Base-by-base conservation (phyloP, 2,329 filamentous ascomycete genomes). In the Stachybotrys chartarum region DNA sequence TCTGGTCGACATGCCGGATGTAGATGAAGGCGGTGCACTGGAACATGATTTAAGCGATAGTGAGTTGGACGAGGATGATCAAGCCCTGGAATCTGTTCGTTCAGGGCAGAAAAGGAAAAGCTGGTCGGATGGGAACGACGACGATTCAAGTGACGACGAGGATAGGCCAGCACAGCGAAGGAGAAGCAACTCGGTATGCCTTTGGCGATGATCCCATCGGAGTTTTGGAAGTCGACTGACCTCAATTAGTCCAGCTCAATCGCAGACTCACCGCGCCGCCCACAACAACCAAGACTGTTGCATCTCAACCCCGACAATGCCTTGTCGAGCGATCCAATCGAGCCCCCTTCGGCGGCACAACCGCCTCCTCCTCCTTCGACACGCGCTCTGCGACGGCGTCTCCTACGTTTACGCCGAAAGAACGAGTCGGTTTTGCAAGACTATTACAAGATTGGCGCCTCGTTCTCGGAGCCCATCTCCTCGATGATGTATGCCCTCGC, bases 401-500 rank as follows among this genome's bases (percentile, higher is more conserved):
- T 97, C 5, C 71, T 95, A 44, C 85, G 84, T 56, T 77, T 97
- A 62, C 86, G 90, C 54, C 79, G 83, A 58, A 87, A 92, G 63
- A 86, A 97, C 61, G 90, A 96, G 70, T 71, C 74, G 0, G 78
- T 92, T 1, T 76, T 97, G 44, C 84, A 88, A 52, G 81, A 84
- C 59, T 97, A 99, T 72, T 97, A 97, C 73, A 82, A 85, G 31
- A 81, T 90, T 32, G 94, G 94, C 46, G 87, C 90, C 3, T 96
- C 91, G 2, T 97, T 96, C 67, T 93, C 93, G 0, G 94, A 99
- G 68, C 94, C 94, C 1, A 90, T 97, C 55, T 94, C 92, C 0
- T 96, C 92, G 0, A 87, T 97, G 75, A 83, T 97, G 66, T 99
- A 97, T 71, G 95, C 91, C 0, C 79, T 99, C 14, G 94, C 93